A percentile compares a stretch with the other conserved stretches of the same genome.
phyloP scores from a whole-genome alignment of 1,284 basidiomycete genomes.

The Leccinum subspadiceum region DNA sequence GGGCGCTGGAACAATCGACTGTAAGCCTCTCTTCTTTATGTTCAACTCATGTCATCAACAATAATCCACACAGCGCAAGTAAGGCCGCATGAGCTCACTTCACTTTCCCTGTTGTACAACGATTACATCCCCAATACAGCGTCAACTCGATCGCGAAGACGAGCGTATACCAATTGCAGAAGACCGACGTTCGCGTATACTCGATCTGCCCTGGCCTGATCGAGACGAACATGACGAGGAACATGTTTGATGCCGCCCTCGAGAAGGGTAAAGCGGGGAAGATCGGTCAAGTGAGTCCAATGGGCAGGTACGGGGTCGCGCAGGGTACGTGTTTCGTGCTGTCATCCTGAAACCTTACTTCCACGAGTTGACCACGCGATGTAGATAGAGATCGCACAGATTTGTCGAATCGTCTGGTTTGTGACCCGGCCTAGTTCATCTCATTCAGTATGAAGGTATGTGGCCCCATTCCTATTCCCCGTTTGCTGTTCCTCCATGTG shows the following conservation, averaged over 20 bases:
- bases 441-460: conserved; percentile 70
- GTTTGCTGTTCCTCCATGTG: conserved; percentile 14
- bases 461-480: neutral
- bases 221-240: conserved; percentile 83
- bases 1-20: conserved; percentile 84
- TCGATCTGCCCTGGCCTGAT: conserved; percentile 92
- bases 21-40: conserved; percentile 43
- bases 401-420: conserved; percentile 25
- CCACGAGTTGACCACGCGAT: conserved; percentile 22
- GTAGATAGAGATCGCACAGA: conserved; percentile 73
- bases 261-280: conserved; percentile 68
- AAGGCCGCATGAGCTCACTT: conserved; percentile 74
- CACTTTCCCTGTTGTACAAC: conserved; percentile 2
- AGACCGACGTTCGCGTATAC: conserved; percentile 85
- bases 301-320: conserved; percentile 75
- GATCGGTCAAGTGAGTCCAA: conserved; percentile 85
- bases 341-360: conserved; percentile 5
- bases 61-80: conserved; percentile 73
- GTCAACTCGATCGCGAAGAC: conserved; percentile 88
- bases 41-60: conserved; percentile 12
- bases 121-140: conserved; percentile 36
- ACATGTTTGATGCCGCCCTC: conserved; percentile 75
- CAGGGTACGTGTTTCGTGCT: conserved; percentile 52
- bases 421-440: conserved; percentile 54
- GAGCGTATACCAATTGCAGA: conserved; percentile 74